Evolutionary conservation across 2,329 filamentous ascomycete species (phyloP), one percentile per base, ranked within the genome.

Genomic region (Coniochaeta ligniaria): DNA sequence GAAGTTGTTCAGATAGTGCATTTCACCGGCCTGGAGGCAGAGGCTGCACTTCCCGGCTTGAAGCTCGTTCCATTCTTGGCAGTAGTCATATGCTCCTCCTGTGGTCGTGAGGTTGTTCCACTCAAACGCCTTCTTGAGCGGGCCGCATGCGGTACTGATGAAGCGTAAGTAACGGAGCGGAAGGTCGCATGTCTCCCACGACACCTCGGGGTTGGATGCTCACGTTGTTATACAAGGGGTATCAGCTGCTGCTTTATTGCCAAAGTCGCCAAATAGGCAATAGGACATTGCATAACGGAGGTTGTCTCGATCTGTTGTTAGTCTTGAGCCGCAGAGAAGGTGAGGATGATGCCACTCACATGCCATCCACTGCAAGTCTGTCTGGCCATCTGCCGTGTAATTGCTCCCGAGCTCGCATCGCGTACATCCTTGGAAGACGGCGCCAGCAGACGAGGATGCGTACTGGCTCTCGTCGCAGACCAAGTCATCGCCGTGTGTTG

Each of bases 161-260:
- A 9, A 20, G 16, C 45, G 63, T 78, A 47, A 76, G 69, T 24
- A 52, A 26, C 6, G 24, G 47, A 28, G 6, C 50, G 28, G 24
- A 14, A 55, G 35, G 35, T 7, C 38, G 3, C 9, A 58, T 24
- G 26, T 31, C 20, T 9, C 20, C 16, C 26, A 38, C 20, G 16
- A 41, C 38, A 20, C 12, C 26, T 26, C 26, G 45, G 14, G 16
- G 59, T 26, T 28, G 28, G 9, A 22, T 20, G 68, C 71, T 66
- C 72, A 86, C 83, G 73, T 76, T 47, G 82, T 87, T 14, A 78
- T 71, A 64, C 85, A 83, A 9, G 80, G 82, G 12, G 72, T 80
- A 60, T 74, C 71, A 1, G 70, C 70, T 12, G 74, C 67, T 12
- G 76, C 64, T 1, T 74, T 65, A 59, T 82, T 79, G 33, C 75